phyloP scores from a whole-genome alignment of 2,329 filamentous ascomycete genomes.

The Aspergillus udagawae region DNA sequence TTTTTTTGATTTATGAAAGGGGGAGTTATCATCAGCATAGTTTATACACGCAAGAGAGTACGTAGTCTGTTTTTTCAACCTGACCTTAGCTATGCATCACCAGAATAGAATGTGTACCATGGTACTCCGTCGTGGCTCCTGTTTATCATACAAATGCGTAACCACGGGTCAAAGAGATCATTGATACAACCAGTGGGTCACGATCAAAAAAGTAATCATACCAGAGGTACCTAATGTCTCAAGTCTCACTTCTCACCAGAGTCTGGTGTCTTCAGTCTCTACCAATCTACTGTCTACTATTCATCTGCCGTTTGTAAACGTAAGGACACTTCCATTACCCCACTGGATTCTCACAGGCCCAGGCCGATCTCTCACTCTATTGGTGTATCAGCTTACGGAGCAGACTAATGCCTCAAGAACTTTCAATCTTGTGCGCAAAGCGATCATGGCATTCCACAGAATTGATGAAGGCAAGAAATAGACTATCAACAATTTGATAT shows the following conservation, averaged over 20 bases:
- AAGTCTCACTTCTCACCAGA: not conserved
- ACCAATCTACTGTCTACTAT: too few relatives aligned
- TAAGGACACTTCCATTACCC: not conserved
- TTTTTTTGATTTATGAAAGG: not conserved
- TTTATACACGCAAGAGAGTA: not conserved
- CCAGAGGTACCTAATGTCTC: not conserved
- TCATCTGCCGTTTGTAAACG: too few relatives aligned
- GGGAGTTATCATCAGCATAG: not conserved
- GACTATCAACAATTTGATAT: not conserved
- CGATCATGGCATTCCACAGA: not conserved
- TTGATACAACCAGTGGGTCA: constrained; percentile 17
- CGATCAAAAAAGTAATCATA: constrained; percentile 5
- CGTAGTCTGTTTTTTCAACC: not conserved
- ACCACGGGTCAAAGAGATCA: constrained; percentile 13
- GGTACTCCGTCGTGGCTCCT: not conserved
- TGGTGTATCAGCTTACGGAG: not conserved
- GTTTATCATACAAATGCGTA: not conserved
- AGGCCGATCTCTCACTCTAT: not conserved
- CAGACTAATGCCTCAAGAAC: not conserved
- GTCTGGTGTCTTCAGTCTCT: not conserved
- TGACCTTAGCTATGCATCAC: not conserved
- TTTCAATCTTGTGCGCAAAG: not conserved
- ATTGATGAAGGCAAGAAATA: not conserved
- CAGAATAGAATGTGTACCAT: constrained; percentile 2
- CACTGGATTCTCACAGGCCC: not conserved